These are phyloP conservation scores for Nemania sp. DNA, from an alignment of 2,329 filamentous ascomycete genomes.

Conservation along the genomic window DNA sequence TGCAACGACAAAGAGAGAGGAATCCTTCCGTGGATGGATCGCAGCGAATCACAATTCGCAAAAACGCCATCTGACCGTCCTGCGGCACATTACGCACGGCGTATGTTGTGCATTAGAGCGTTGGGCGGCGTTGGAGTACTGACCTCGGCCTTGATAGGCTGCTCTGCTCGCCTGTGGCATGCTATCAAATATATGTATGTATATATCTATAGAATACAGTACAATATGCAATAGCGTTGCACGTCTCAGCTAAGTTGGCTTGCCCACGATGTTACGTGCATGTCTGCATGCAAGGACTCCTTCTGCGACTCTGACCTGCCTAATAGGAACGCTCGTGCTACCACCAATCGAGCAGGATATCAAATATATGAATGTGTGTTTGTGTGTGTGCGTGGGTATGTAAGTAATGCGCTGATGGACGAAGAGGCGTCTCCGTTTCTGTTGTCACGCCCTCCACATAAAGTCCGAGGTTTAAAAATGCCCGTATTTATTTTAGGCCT, in stretches of 20 bases:
- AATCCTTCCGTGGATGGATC: constrained; percentile 17
- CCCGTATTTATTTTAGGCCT: neutral
- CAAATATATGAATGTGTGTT: no score
- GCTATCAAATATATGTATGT: constrained; percentile 10
- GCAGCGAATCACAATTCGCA: constrained; percentile 16
- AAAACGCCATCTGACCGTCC: constrained; percentile 24
- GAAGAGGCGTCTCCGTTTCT: neutral
- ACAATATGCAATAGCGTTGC: constrained; percentile 27
- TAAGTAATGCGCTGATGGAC: constrained; percentile 5
- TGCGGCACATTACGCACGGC: constrained; percentile 19
- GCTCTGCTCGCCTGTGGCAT: constrained; percentile 10
- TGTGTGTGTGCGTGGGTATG: neutral
- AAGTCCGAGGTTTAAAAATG: neutral
- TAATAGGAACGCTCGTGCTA: constrained; percentile 12
- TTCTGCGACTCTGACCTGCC: constrained; percentile 28
- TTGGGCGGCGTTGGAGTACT: constrained; percentile 21
- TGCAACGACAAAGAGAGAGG: constrained; percentile 10
- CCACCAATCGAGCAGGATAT: constrained; percentile 6
- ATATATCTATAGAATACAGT: constrained; percentile 26
- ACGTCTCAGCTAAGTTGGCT: constrained; percentile 30
- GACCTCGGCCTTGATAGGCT: constrained; percentile 21
- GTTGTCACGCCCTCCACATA: no score
- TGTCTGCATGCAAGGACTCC: constrained; percentile 27
- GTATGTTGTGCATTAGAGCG: constrained; percentile 22
- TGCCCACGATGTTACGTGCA: constrained; percentile 28